Conservation (phyloP, 1,284 basidiomycete species). For the Tilletia horrida region DNA sequence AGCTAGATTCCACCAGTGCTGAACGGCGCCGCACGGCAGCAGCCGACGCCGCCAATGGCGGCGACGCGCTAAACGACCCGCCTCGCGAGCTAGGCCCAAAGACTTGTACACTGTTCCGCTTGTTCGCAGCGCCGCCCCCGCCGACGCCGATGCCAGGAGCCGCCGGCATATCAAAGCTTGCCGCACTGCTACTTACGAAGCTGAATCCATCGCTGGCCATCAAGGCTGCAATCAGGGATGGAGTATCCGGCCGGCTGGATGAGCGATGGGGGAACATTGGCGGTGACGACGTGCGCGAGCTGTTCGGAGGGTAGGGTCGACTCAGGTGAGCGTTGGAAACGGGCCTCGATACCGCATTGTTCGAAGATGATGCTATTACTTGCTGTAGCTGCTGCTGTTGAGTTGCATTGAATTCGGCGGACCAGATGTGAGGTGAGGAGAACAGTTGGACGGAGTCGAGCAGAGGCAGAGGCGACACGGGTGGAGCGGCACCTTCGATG, state of each 20-base stretch:
- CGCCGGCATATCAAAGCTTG: not conserved
- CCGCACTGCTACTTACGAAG: conserved; percentile 3
- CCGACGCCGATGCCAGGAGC: not conserved
- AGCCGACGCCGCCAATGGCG: not conserved
- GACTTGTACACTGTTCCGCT: conserved; percentile 13
- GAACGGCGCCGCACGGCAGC: conserved; percentile 4
- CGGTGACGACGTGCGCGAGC: conserved; percentile 5
- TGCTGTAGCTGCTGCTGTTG: no score
- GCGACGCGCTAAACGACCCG: not conserved
- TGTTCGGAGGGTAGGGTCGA: not conserved
- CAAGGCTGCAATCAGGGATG: conserved; percentile 12
- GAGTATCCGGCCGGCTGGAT: conserved; percentile 10
- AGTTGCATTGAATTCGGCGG: no score
- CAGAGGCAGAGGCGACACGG: not conserved
- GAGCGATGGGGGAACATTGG: not conserved
- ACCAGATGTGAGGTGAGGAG: not conserved
- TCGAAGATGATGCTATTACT: conserved; percentile 2
- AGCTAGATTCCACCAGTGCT: not conserved
- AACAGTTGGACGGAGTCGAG: not conserved
- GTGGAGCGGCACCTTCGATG: not conserved
- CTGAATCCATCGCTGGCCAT: conserved; percentile 12
- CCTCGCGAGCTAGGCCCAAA: not conserved
- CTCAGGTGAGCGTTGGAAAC: not conserved
- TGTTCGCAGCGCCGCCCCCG: not conserved
- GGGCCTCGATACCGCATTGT: no score